A percentile compares a stretch with the other conserved stretches of the same genome.
phyloP scores from a whole-genome alignment of 495 filamentous ascomycete genomes.

The Lichenothelia convexa region DNA sequence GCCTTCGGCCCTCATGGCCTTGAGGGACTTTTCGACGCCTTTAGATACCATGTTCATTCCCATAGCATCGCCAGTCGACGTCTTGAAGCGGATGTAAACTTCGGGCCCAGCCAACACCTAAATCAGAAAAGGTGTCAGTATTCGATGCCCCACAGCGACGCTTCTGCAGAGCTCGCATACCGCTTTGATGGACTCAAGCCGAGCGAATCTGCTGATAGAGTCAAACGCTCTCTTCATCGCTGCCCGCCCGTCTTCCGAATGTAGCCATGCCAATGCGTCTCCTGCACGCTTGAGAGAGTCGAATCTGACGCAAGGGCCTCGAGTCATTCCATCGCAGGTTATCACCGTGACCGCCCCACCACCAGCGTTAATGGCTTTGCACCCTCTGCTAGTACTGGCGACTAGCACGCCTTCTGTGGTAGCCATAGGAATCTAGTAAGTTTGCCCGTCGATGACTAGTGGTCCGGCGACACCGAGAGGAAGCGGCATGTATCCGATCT shows the following conservation, averaged over 20 bases:
- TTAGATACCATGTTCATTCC: conserved; percentile 99
- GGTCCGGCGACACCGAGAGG: conserved; percentile 89
- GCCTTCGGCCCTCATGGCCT: conserved; percentile 75
- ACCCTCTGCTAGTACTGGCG: conserved; percentile 78
- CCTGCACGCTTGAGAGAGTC: conserved; percentile 73
- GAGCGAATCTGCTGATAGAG: conserved; percentile 84
- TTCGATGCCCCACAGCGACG: too few species aligned
- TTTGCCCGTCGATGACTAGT: conserved; percentile 77
- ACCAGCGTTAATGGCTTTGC: conserved; percentile 92
- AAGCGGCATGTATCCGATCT: conserved; percentile 89
- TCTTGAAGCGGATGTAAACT: conserved; percentile 94
- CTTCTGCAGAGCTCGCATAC: too few species aligned
- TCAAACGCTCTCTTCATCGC: conserved; percentile 83
- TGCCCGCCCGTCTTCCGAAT: conserved; percentile 67
- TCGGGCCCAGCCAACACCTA: conserved; percentile 85
- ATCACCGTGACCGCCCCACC: conserved; percentile 85
- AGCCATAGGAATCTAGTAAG: conserved; percentile 93
- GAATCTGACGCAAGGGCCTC: conserved; percentile 85
- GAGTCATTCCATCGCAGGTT: conserved; percentile 92
- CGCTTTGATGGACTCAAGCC: conserved; percentile 77
- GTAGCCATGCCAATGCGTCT: conserved; percentile 87
- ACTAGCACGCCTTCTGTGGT: conserved; percentile 96
- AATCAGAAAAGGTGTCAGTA: too few species aligned
- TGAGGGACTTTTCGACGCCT: conserved; percentile 84
- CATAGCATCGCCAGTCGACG: conserved; percentile 97